Evolutionary conservation across 441 rosid species (phyloP).

Genomic region (Syzygium syzygioides): DNA sequence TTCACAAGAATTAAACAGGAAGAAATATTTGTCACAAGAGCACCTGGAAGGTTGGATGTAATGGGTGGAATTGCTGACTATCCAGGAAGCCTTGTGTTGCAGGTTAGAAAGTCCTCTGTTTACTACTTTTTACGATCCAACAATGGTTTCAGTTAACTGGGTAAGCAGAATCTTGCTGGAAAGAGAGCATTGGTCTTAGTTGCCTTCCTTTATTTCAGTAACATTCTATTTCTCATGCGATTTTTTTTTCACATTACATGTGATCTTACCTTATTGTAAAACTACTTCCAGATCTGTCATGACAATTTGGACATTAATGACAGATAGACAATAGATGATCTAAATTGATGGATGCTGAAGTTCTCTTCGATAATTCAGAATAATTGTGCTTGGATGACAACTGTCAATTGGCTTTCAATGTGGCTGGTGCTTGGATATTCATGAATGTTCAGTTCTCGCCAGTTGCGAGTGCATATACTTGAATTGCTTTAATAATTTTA

Average conservation of each 20-base stretch:
- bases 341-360: neutral
- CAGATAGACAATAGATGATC: neutral
- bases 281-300: neutral
- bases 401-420: neutral
- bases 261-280: neutral
- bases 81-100: conserved; percentile 98
- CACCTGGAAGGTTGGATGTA: conserved; percentile 98
- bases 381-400: neutral
- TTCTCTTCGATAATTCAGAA: neutral
- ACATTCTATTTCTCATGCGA: neutral
- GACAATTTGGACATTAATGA: neutral
- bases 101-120: conserved; percentile 34
- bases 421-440: neutral
- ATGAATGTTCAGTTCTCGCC: neutral
- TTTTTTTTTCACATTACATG: neutral
- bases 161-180: neutral
- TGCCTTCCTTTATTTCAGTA: neutral
- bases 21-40: conserved; percentile 94
- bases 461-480: neutral
- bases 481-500: neutral
- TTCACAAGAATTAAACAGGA: conserved; percentile 39
- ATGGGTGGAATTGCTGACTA: conserved; percentile 99
- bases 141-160: neutral
- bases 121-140: neutral
- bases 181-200: neutral